Evolutionary conservation across 2,329 filamentous ascomycete species (phyloP), one percentile per base, ranked within the genome.

Genomic region (Pseudohalonectria lignicola): DNA sequence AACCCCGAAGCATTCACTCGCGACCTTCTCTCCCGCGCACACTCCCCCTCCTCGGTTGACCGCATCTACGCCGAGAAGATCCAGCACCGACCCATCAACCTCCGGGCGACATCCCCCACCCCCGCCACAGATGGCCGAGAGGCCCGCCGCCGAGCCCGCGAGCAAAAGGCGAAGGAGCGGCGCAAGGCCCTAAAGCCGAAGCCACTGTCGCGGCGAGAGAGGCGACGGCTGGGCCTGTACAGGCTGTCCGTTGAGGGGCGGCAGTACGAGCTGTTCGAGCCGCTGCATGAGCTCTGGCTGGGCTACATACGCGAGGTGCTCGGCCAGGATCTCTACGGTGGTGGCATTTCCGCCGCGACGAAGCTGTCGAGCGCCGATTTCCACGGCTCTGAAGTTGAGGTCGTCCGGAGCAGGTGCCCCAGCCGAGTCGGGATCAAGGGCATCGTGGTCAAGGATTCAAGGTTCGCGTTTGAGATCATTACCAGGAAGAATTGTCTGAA

Each of bases 381-480:
- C 51, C 88, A 96, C 56, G 92, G 92, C 2, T 88, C 90, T 13
- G 66, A 78, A 48, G 57, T 95, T 16, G 78, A 87, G 61, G 86
- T 96, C 17, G 82, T 90, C 39, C 65, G 88, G 49, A 92, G 87
- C 56, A 64, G 74, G 21, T 95, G 88, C 55, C 74, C 82, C 13
- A 79, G 83, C 39, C 70, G 90, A 13, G 88, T 98, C 1, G 90
- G 92, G 0, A 61, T 90, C 39, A 75, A 69, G 49, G 92, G 92
- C 13, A 90, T 96, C 49, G 83, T 96, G 43, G 77, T 95, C 30
- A 79, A 85, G 55, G 92, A 98, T 62, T 81, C 83, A 37, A 86
- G 82, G 55, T 90, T 83, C 52, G 80, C 82, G 2, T 85, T 96
- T 59, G 84, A 94, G 56, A 63, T 98, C 43, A 71, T 96, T 29